Evolutionary conservation across 495 filamentous ascomycete genomes (phyloP).

Genomic region (Cryomyces minteri): DNA sequence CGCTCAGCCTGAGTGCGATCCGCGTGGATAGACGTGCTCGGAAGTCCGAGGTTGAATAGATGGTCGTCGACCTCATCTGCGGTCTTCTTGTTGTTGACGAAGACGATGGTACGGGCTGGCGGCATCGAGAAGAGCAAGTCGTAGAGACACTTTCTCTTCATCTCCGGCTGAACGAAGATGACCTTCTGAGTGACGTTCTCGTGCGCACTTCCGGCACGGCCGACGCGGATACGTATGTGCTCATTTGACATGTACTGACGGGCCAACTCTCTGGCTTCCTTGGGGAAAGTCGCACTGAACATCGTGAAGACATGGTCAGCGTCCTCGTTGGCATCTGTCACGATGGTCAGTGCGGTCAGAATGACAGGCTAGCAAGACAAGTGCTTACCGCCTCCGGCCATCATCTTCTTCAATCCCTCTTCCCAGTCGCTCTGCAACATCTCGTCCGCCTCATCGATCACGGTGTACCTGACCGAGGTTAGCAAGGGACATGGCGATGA

Average conservation of each 20-base stretch:
- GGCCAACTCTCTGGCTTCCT: conserved; percentile 54
- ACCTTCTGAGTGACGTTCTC: conserved; percentile 62
- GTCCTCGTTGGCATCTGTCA: conserved; percentile 47
- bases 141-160: conserved; percentile 51
- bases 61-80: conserved; percentile 77
- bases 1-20: conserved; percentile 83
- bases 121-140: conserved; percentile 50
- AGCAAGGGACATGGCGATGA: background rate
- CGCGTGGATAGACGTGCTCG: conserved; percentile 69
- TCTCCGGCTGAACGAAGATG: conserved; percentile 35
- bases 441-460: conserved; percentile 94
- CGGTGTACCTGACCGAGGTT: conserved; percentile 37
- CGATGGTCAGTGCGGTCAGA: background rate
- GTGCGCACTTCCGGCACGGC: conserved; percentile 65
- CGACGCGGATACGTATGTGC: conserved; percentile 63
- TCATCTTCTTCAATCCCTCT: conserved; percentile 45
- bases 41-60: conserved; percentile 59
- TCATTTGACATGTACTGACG: conserved; percentile 49
- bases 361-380: background rate
- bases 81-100: conserved; percentile 60
- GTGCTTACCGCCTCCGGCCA: conserved; percentile 56
- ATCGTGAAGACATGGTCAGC: conserved; percentile 72
- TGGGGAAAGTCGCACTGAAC: conserved; percentile 89
- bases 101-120: conserved; percentile 72
- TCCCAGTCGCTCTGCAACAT: conserved; percentile 65